Evolutionary conservation across 805 yeast genomes (phyloP).

Genomic region (Yarrowia sp.): DNA sequence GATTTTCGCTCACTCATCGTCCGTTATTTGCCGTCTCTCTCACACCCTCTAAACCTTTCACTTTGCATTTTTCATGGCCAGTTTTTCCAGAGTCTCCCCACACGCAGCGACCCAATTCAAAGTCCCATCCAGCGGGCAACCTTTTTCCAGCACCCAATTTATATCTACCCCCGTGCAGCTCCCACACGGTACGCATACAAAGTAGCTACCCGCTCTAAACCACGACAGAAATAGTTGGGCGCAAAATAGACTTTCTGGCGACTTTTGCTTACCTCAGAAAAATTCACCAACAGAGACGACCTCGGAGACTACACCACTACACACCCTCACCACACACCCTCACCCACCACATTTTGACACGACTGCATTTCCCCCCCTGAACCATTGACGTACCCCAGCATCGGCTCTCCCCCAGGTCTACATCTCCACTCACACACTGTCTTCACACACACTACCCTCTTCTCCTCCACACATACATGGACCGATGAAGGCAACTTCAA

Average conservation of each 20-base stretch:
- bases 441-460: neutral
- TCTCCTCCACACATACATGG: constrained; percentile 5
- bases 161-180: constrained; percentile 28
- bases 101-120: neutral
- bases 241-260: constrained; percentile 23
- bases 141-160: constrained; percentile 12
- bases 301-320: constrained; percentile 10
- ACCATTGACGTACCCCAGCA: neutral
- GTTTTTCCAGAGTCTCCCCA: constrained; percentile 19
- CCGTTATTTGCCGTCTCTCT: neutral
- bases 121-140: neutral
- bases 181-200: too few species aligned
- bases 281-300: constrained; percentile 22
- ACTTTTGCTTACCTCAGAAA: constrained; percentile 38
- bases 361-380: neutral
- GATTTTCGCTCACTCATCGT: too few species aligned
- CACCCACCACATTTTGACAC: neutral
- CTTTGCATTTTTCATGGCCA: constrained; percentile 23
- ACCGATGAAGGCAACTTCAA: constrained; percentile 30
- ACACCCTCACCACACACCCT: neutral
- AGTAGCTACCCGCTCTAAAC: too few species aligned
- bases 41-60: neutral
- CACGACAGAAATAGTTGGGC: too few species aligned
- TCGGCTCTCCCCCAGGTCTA: neutral
- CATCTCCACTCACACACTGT: neutral